phyloP scores from a whole-genome alignment of 2,329 filamentous ascomycete genomes.

The Cercospora sp. region DNA sequence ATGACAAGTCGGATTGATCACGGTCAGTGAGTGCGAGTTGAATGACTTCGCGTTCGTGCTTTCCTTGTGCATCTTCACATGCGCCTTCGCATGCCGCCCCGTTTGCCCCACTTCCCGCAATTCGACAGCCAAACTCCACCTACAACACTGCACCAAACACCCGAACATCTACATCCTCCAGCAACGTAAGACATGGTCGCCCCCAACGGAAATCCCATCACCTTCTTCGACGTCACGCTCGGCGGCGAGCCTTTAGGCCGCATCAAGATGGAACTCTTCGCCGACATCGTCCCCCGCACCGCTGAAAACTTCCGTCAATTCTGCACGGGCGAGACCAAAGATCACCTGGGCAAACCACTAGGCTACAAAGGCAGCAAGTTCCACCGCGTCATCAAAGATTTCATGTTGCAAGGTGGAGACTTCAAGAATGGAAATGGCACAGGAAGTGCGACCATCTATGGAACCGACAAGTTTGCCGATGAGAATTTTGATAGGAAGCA shows the following conservation, averaged over 20 bases:
- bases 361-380: conserved; percentile 96
- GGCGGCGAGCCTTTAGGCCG: conserved; percentile 84
- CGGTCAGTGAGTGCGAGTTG: not conserved
- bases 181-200: conserved; percentile 4
- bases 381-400: conserved; percentile 90
- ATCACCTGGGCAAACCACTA: conserved; percentile 71
- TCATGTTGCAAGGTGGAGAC: conserved; percentile 97
- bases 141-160: not conserved
- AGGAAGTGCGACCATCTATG: conserved; percentile 83
- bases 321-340: conserved; percentile 90
- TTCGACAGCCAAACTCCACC: not conserved
- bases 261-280: conserved; percentile 88
- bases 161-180: not conserved
- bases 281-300: conserved; percentile 72
- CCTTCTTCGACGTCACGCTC: conserved; percentile 77
- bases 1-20: not conserved
- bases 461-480: conserved; percentile 78
- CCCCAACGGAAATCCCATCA: conserved; percentile 48
- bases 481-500: conserved; percentile 86
- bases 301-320: conserved; percentile 97
- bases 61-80: not conserved
- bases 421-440: conserved; percentile 93
- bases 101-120: not conserved
- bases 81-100: not conserved
- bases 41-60: not conserved